Conservation (phyloP, 2,329 filamentous ascomycete species). For the Plectosphaerella sp. region DNA sequence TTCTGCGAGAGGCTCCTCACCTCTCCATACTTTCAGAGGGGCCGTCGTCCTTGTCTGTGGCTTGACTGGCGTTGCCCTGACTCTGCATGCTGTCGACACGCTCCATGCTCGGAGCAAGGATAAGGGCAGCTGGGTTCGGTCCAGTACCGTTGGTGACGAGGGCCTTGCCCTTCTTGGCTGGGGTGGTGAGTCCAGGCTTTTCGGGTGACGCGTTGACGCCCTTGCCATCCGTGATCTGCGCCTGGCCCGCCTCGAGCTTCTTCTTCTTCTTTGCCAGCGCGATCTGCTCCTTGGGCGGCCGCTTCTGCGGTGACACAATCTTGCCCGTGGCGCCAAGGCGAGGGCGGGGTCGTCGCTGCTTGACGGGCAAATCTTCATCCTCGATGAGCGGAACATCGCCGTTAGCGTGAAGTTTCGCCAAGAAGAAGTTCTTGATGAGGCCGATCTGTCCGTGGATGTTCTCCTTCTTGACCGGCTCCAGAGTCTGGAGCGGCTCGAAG, state of each 20-base stretch:
- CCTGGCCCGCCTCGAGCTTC: slow-evolving; percentile 56
- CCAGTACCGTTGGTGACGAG: slow-evolving; percentile 29
- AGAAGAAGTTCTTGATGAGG: slow-evolving; percentile 86
- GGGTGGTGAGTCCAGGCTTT: slow-evolving; percentile 32
- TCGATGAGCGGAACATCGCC: slow-evolving; percentile 69
- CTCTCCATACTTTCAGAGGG: slow-evolving; percentile 68
- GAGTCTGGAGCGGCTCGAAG: slow-evolving; percentile 63
- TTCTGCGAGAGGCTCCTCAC: slow-evolving; percentile 2
- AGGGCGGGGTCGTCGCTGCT: slow-evolving; percentile 76
- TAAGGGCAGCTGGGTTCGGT: slow-evolving; percentile 32
- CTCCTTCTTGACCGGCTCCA: slow-evolving; percentile 74
- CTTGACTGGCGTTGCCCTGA: slow-evolving; percentile 53
- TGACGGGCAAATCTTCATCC: slow-evolving; percentile 89
- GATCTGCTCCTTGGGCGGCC: slow-evolving; percentile 76
- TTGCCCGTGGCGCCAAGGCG: slow-evolving; percentile 70
- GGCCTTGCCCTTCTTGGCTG: slow-evolving; percentile 49
- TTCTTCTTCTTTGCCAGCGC: slow-evolving; percentile 85
- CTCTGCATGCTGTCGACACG: slow-evolving; percentile 54
- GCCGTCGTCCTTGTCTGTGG: slow-evolving; percentile 61
- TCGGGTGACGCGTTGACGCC: slow-evolving; percentile 27
- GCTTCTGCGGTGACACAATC: slow-evolving; percentile 80
- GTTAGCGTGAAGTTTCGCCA: slow-evolving; percentile 81
- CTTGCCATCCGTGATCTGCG: slow-evolving; percentile 46
- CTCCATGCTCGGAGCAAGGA: slow-evolving; percentile 49
- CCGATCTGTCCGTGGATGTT: slow-evolving; percentile 78